These are phyloP conservation scores for Schizophyllum amplum DNA, from an alignment of 1,284 basidiomycete genomes.

Conservation along the genomic window DNA sequence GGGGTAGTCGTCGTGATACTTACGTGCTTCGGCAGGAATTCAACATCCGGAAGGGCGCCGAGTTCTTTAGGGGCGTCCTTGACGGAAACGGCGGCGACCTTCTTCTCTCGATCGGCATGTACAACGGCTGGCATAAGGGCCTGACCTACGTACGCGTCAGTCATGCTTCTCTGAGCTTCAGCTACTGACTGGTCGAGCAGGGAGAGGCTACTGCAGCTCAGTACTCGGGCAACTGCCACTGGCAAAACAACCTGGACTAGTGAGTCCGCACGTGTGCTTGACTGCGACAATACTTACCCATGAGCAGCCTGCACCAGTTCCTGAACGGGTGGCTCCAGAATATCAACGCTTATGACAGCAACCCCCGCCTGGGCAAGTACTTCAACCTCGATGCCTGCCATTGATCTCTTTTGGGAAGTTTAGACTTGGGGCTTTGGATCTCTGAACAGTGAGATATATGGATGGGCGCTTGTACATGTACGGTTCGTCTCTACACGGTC, in stretches of 20 bases:
- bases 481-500: background rate
- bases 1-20: constrained; percentile 1
- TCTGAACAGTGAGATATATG: background rate
- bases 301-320: constrained; percentile 61
- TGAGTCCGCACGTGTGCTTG: constrained; percentile 25
- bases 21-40: constrained; percentile 48
- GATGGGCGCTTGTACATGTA: background rate
- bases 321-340: constrained; percentile 76
- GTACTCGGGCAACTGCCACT: constrained; percentile 47
- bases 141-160: constrained; percentile 48
- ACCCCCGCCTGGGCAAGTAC: constrained; percentile 52
- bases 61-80: constrained; percentile 52
- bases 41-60: constrained; percentile 58
- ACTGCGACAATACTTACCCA: too few species aligned
- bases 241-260: constrained; percentile 79
- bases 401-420: background rate
- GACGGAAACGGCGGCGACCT: constrained; percentile 48
- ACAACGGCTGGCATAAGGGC: constrained; percentile 71
- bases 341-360: constrained; percentile 42
- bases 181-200: constrained; percentile 22
- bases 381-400: constrained; percentile 56
- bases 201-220: constrained; percentile 52
- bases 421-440: background rate
- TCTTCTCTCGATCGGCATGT: constrained; percentile 55
- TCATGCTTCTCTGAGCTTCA: background rate